Evolutionary conservation across 441 rosid species (phyloP).

Genomic region (Bruguiera hainesii): DNA sequence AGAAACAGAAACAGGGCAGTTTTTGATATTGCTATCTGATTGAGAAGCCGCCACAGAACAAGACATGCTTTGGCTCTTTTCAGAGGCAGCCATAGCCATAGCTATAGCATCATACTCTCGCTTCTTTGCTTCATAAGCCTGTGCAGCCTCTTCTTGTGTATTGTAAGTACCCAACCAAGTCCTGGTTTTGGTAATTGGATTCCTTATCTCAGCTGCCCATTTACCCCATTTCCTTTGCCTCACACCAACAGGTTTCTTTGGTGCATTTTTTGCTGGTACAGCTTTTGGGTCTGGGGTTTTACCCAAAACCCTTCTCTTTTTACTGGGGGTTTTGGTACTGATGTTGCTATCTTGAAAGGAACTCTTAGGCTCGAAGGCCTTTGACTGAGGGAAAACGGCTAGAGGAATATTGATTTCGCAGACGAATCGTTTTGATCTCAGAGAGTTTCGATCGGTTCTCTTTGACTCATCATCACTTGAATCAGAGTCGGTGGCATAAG

Average conservation of each 20-base stretch:
- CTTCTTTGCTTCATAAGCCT: constrained; percentile 67
- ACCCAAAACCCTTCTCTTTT: constrained; percentile 29
- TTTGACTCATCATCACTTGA: constrained; percentile 73
- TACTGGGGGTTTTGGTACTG: constrained; percentile 29
- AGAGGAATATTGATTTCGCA: constrained; percentile 52
- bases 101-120: constrained; percentile 54
- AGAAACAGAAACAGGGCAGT: neutral
- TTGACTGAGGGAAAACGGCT: constrained; percentile 15
- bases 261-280: neutral
- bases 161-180: constrained; percentile 87
- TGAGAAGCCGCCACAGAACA: constrained; percentile 23
- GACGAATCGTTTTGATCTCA: constrained; percentile 43
- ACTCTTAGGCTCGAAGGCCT: constrained; percentile 35
- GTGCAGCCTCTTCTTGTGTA: constrained; percentile 81
- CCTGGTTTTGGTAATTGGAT: constrained; percentile 62
- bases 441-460: neutral
- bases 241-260: constrained; percentile 61
- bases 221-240: constrained; percentile 96
- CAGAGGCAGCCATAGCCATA: constrained; percentile 23
- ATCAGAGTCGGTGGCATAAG: constrained; percentile 85
- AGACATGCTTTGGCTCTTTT: constrained; percentile 28
- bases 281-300: constrained; percentile 19
- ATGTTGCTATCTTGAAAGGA: constrained; percentile 49
- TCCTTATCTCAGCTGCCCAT: constrained; percentile 97
- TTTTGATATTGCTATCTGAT: constrained; percentile 3